Conservation (phyloP, 1,284 basidiomycete genomes). For the Sporisorium exsertum region DNA sequence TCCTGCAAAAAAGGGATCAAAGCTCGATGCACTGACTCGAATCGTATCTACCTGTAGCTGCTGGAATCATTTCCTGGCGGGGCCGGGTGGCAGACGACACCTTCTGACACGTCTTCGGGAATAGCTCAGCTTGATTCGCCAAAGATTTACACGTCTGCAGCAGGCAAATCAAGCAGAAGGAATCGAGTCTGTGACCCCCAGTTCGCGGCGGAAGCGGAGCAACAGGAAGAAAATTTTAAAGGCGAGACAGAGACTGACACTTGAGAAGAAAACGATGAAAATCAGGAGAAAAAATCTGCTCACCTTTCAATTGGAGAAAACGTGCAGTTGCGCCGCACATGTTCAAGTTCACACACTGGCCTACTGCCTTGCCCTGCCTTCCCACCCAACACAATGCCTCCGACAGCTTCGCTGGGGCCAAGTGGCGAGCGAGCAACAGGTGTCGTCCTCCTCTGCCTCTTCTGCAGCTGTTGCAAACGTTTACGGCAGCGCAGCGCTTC, state of each 20-base stretch:
- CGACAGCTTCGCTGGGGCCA: constrained; percentile 6
- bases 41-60: background rate
- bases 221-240: constrained; percentile 5
- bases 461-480: constrained; percentile 19
- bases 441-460: constrained; percentile 5
- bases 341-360: background rate
- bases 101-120: background rate
- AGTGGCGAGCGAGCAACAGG: background rate
- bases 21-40: constrained; percentile 7
- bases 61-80: too few species aligned
- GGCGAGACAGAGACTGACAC: background rate
- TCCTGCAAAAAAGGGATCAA: too few species aligned
- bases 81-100: constrained; percentile 39
- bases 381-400: background rate
- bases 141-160: constrained; percentile 17
- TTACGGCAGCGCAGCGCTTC: constrained; percentile 1
- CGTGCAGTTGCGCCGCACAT: constrained; percentile 17
- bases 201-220: constrained; percentile 7
- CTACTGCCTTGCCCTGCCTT: background rate
- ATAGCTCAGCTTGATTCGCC: constrained; percentile 15
- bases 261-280: background rate
- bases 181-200: too few species aligned
- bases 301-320: constrained; percentile 34
- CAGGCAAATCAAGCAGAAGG: constrained; percentile 7
- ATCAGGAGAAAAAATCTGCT: constrained; percentile 31